Conservation (phyloP, 495 filamentous ascomycete genomes). For the Penicillium roqueforti region DNA sequence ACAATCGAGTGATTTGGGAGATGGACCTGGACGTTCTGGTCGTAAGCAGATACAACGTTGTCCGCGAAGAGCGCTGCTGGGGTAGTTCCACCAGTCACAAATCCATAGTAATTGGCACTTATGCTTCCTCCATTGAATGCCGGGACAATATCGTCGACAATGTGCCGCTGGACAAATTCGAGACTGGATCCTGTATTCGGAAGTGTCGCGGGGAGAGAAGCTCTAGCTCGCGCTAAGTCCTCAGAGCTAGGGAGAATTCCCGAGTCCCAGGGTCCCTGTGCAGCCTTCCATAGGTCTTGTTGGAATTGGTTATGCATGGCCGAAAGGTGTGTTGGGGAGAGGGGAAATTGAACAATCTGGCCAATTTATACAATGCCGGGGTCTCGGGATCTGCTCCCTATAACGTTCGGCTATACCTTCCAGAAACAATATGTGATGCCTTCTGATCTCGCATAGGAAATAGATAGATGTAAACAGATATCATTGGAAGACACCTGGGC, state of each 20-base stretch:
- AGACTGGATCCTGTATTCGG: slow-evolving; percentile 43
- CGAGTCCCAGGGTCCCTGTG: slow-evolving; percentile 31
- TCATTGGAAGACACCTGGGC: background rate
- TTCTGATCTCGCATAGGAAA: background rate
- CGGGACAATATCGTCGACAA: slow-evolving; percentile 60
- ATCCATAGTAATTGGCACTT: slow-evolving; percentile 74
- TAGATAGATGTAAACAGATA: background rate
- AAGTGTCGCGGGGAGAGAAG: slow-evolving; percentile 38
- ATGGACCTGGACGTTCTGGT: slow-evolving; percentile 87
- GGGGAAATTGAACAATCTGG: background rate
- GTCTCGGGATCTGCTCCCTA: slow-evolving; percentile 16
- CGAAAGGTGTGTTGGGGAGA: slow-evolving; percentile 2
- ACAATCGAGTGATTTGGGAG: slow-evolving; percentile 67
- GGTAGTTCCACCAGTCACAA: slow-evolving; percentile 77
- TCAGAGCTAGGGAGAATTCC: slow-evolving; percentile 34
- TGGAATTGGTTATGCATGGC: slow-evolving; percentile 24
- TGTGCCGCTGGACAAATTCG: slow-evolving; percentile 42
- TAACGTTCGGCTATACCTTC: slow-evolving; percentile 20
- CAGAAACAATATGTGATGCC: slow-evolving; percentile 3
- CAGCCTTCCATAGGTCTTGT: slow-evolving; percentile 34
- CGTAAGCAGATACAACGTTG: slow-evolving; percentile 68
- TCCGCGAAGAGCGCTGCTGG: slow-evolving; percentile 84
- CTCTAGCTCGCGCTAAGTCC: slow-evolving; percentile 31
- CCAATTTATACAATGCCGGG: slow-evolving; percentile 12
- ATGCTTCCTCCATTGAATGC: slow-evolving; percentile 60